Evolutionary conservation across 345 rosid genomes (phyloP), one percentile per base, ranked within the genome.

Genomic region (Lagerstroemia speciosa): DNA sequence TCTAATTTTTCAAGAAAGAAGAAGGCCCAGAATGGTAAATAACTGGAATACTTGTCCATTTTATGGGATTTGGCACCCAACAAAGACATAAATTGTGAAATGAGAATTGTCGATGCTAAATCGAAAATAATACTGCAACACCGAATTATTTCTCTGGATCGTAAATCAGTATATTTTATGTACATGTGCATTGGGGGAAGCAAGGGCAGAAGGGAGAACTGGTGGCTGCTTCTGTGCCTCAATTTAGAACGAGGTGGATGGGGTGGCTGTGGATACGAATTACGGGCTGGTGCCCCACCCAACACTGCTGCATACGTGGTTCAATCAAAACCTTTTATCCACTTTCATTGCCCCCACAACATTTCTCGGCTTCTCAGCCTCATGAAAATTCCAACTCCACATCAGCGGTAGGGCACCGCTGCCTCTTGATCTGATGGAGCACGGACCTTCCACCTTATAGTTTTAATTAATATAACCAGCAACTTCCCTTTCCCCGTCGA

Each of bases 191-290:
- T 30, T 60, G 3, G 69, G 34, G 60, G 73, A 6, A 3, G 41
- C 3, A 58, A 67, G 64, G 19, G 36, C 24, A 68, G 55, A 38
- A 33, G 61, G 14, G 57, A 2, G 78, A 15, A 69, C 16, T 63
- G 91, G 68, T 85, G 97, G 87, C 72, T 2, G 75, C 29, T 71
- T 84, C 32, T 71, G 85, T 76, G 53, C 92, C 97, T 83, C 90
- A 82, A 38, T 3, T 71, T 72, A 32, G 64, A 30, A 10, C 62
- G 53, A 41, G 64, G 60, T 1, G 26, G 16, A 16, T 37, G 40
- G 24, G 65, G 6, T 10, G 34, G 40, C 10, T 64, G 46, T 20
- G 30, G 27, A 40, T 64, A n/a, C 12, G 11, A 8, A 53, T 53
- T 27, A 45, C 69, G 48, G 53, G 58, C 73, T 67, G 67, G 37